A percentile compares a stretch with the other conserved stretches of the same genome.
These are phyloP conservation scores for Volvox africanus DNA, from an alignment of 139 green algal species.

Conservation along the genomic window DNA sequence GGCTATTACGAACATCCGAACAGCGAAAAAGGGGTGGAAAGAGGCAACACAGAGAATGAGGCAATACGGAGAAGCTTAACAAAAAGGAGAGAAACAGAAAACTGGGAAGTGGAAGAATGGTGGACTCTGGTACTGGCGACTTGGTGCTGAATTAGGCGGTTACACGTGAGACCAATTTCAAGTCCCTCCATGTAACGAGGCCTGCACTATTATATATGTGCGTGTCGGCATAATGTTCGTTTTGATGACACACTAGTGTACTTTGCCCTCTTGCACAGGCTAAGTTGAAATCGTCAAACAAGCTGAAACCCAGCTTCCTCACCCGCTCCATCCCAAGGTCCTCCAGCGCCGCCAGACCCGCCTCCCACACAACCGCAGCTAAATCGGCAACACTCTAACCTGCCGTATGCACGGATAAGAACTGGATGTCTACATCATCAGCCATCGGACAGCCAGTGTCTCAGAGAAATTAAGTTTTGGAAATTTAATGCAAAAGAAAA, in stretches of 20 bases:
- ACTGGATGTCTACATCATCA: conserved; percentile 69
- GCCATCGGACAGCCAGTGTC: conserved; percentile 64
- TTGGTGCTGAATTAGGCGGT: too few species aligned
- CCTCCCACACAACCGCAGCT: conserved; percentile 70
- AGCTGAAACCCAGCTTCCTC: neutral
- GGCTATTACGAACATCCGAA: neutral
- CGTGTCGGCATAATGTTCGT: neutral
- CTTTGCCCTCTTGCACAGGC: neutral
- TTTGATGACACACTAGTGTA: neutral
- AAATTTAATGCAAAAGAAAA: too few species aligned
- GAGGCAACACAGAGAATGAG: neutral
- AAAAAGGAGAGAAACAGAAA: too few species aligned
- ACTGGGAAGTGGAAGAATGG: neutral
- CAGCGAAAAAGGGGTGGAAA: too few species aligned
- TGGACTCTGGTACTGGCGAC: neutral
- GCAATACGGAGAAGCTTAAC: neutral
- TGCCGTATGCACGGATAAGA: conserved; percentile 56
- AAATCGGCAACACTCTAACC: conserved; percentile 82
- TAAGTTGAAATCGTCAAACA: too few species aligned
- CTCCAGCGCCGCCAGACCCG: conserved; percentile 74
- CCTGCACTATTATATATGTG: neutral
- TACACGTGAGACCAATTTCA: neutral
- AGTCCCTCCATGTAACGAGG: neutral
- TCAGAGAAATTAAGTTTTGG: too few species aligned
- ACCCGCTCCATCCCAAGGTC: conserved; percentile 69